A percentile compares a stretch with the other conserved stretches of the same genome.
These are phyloP conservation scores for Yamadazyma dendronema DNA, from an alignment of 1,139 yeast species.

Conservation along the genomic window DNA sequence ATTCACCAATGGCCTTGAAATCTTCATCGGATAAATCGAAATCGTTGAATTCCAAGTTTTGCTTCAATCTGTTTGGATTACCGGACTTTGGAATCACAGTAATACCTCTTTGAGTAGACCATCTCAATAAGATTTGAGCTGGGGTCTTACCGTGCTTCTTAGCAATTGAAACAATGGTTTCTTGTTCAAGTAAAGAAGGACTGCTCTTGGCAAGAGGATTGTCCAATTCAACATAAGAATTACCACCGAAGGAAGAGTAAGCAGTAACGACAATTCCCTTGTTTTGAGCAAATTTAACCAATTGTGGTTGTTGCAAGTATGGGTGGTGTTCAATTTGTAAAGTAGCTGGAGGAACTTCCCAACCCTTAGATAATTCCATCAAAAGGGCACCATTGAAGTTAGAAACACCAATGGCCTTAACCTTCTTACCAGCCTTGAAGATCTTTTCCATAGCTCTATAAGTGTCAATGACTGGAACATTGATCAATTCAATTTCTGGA, in stretches of 20 bases:
- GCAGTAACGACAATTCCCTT: constrained; percentile 72
- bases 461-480: constrained; percentile 73
- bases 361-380: constrained; percentile 70
- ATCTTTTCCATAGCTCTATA: constrained; percentile 76
- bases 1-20: constrained; percentile 46
- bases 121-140: constrained; percentile 70
- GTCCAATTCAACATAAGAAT: constrained; percentile 61
- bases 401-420: constrained; percentile 66
- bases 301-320: constrained; percentile 72
- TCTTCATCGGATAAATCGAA: constrained; percentile 57
- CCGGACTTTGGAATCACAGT: constrained; percentile 78
- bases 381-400: constrained; percentile 72
- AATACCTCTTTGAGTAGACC: constrained; percentile 75
- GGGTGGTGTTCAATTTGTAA: constrained; percentile 94
- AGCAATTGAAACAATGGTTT: constrained; percentile 53
- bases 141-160: constrained; percentile 48
- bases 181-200: constrained; percentile 55
- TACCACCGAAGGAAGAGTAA: constrained; percentile 85
- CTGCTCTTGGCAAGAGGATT: constrained; percentile 51
- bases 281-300: constrained; percentile 61
- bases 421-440: constrained; percentile 52
- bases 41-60: constrained; percentile 56
- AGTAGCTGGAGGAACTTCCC: constrained; percentile 72
- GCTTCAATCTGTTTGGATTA: constrained; percentile 56
- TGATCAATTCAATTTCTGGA: constrained; percentile 52